Evolutionary conservation across 345 rosid species (phyloP).

Genomic region (Psidium guajava): DNA sequence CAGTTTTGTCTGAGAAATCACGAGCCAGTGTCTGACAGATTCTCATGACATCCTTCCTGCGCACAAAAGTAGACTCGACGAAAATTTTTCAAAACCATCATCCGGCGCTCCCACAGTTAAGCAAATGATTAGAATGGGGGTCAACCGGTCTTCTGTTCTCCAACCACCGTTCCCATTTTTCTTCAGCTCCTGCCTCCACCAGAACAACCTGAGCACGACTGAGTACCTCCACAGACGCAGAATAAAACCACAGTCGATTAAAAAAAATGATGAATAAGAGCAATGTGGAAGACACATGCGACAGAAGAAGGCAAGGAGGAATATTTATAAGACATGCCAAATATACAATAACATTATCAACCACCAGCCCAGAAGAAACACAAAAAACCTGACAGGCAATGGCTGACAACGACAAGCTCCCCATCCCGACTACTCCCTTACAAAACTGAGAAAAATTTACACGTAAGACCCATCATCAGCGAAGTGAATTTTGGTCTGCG

Average conservation of each 20-base stretch:
- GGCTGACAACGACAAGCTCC: background rate
- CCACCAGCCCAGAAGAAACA: slow-evolving; percentile 5
- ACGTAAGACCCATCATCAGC: background rate
- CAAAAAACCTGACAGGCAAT: slow-evolving; percentile 11
- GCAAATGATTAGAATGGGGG: background rate
- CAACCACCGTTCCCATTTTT: background rate
- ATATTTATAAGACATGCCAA: background rate
- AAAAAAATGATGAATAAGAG: background rate
- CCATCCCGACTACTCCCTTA: background rate
- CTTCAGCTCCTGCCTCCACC: background rate
- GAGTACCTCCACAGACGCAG: background rate
- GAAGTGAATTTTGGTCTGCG: background rate
- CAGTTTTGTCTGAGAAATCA: background rate
- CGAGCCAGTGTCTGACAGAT: background rate
- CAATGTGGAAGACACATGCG: background rate
- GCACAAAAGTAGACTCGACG: background rate
- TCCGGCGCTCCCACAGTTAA: background rate
- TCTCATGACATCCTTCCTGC: background rate
- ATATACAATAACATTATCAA: background rate
- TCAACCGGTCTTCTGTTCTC: background rate
- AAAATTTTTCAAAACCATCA: background rate
- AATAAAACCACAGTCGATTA: background rate
- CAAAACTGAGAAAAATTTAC: background rate
- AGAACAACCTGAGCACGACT: background rate
- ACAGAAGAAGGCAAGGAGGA: background rate